phyloP scores from a whole-genome alignment of 2,329 filamentous ascomycete species.

The Macrophomina pseudophaseolina region DNA sequence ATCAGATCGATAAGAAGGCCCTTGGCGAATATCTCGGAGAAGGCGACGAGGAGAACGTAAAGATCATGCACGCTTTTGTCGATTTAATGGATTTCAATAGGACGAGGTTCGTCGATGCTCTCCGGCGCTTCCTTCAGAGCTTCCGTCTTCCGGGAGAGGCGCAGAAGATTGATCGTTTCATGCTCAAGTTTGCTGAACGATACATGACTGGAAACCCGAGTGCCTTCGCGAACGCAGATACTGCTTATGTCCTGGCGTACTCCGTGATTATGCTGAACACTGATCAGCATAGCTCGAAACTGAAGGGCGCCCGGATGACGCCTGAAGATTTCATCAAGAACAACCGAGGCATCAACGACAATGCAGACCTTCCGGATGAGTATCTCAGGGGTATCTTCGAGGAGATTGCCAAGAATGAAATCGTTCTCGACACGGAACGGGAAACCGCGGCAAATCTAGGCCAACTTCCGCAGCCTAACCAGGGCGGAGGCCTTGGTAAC shows the following conservation, averaged over 20 bases:
- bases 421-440: slow-evolving; percentile 90
- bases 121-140: slow-evolving; percentile 89
- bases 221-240: slow-evolving; percentile 97
- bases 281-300: slow-evolving; percentile 88
- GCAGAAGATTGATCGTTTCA: slow-evolving; percentile 98
- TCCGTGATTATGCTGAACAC: slow-evolving; percentile 97
- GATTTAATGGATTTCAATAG: slow-evolving; percentile 93
- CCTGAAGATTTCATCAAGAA: slow-evolving; percentile 99
- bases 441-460: slow-evolving; percentile 85
- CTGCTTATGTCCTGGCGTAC: slow-evolving; percentile 93
- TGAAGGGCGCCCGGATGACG: slow-evolving; percentile 83
- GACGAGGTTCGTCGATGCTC: slow-evolving; percentile 87
- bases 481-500: slow-evolving; percentile 71
- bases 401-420: slow-evolving; percentile 89
- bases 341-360: slow-evolving; percentile 97
- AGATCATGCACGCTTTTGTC: slow-evolving; percentile 98
- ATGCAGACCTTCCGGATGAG: slow-evolving; percentile 87
- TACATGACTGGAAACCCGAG: slow-evolving; percentile 96
- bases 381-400: slow-evolving; percentile 90
- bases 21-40: slow-evolving; percentile 95
- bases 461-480: slow-evolving; percentile 60
- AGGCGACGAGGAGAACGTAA: slow-evolving; percentile 89
- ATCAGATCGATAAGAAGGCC: slow-evolving; percentile 86
- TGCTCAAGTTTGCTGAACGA: slow-evolving; percentile 97
- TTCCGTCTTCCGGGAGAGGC: slow-evolving; percentile 95